Evolutionary conservation across 78 protist genomes (phyloP).

Genomic region (Guillardia theta): DNA sequence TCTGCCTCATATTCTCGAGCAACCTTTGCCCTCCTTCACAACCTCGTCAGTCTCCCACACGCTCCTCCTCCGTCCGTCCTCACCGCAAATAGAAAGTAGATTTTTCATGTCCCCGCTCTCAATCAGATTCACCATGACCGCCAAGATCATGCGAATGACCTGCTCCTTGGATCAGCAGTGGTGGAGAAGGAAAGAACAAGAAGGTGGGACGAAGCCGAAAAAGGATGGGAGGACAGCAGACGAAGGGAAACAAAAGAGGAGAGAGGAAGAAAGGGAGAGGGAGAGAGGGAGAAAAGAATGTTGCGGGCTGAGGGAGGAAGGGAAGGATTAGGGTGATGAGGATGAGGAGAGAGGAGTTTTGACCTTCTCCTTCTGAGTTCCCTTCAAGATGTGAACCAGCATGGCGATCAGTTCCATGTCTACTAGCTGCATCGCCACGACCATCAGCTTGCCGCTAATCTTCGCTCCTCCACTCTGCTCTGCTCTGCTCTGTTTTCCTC

Average conservation of each 20-base stretch:
- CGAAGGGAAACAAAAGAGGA: background rate
- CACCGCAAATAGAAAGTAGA: conserved; percentile 15
- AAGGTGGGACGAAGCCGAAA: background rate
- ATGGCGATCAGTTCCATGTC: background rate
- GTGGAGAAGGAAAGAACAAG: background rate
- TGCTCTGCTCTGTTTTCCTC: no score
- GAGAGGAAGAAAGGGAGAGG: background rate
- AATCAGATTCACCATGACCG: background rate
- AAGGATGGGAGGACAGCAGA: background rate
- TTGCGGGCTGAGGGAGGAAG: background rate
- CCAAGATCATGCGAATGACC: conserved; percentile 32
- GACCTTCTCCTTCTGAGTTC: conserved; percentile 15
- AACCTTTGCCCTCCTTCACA: no score
- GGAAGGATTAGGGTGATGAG: no score
- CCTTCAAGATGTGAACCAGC: background rate
- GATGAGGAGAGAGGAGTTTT: background rate
- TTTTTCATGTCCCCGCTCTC: conserved; percentile 13
- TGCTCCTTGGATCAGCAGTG: background rate
- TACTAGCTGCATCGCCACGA: no score
- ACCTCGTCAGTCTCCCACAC: no score
- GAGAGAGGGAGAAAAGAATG: background rate
- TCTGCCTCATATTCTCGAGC: no score
- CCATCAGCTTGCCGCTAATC: no score
- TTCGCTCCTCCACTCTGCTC: no score
- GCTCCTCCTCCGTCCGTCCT: no score